These are phyloP conservation scores for Coemansia sp. DNA, from an alignment of 192 early-diverging fungal genomes.

Conservation along the genomic window DNA sequence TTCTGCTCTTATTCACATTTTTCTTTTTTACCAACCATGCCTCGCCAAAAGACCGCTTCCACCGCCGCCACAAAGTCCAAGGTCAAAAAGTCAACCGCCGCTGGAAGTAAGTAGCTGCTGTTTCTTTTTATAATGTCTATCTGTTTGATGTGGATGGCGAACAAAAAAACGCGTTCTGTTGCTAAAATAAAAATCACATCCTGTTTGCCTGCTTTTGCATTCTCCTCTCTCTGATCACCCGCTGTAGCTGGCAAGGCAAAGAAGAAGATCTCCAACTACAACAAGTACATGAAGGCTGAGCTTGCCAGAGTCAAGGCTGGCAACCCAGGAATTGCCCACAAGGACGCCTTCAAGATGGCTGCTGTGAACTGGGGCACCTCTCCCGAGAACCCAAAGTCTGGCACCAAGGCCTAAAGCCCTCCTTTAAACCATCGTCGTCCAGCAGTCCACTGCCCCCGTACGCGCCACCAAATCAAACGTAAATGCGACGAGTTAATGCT, in stretches of 20 bases:
- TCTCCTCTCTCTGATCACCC: background rate
- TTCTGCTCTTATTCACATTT: slow-evolving; percentile 1
- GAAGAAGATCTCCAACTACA: slow-evolving; percentile 65
- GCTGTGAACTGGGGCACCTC: slow-evolving; percentile 62
- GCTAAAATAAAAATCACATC: background rate
- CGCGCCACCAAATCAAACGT: no score
- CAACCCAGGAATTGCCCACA: slow-evolving; percentile 62
- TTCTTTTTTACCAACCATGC: slow-evolving; percentile 11
- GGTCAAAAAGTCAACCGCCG: slow-evolving; percentile 8
- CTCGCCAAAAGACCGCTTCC: slow-evolving; percentile 27
- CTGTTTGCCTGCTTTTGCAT: background rate
- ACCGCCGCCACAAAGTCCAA: slow-evolving; percentile 13
- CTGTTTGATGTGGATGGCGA: background rate
- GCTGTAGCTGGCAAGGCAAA: slow-evolving; percentile 8
- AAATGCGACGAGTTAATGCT: no score
- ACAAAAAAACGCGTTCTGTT: background rate
- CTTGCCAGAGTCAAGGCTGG: slow-evolving; percentile 65
- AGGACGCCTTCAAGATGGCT: slow-evolving; percentile 68
- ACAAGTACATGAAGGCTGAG: slow-evolving; percentile 72
- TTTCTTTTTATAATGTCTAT: background rate
- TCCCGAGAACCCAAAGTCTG: slow-evolving; percentile 64
- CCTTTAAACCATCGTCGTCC: no score
- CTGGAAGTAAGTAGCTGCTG: background rate
- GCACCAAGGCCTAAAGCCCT: background rate
- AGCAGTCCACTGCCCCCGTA: no score